These are phyloP conservation scores for Populus trichocarpa DNA, from an alignment of 441 rosid genomes.

Conservation along the genomic window DNA sequence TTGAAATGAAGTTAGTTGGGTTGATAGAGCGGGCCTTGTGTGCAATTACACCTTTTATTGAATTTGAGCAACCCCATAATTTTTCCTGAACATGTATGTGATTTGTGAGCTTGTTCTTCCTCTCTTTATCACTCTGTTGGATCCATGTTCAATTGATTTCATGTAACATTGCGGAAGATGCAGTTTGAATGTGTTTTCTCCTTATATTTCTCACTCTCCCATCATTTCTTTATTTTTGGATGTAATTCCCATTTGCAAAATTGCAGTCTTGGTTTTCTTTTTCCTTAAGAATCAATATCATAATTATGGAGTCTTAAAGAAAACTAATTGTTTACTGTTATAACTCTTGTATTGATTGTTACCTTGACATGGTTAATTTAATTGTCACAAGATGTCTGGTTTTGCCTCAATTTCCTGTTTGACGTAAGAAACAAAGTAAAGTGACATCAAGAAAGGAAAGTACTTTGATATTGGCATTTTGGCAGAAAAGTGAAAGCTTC, in stretches of 20 bases:
- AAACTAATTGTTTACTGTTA: neutral
- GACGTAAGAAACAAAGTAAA: constrained; percentile 7
- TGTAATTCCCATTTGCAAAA: neutral
- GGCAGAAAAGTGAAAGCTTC: neutral
- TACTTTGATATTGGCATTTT: neutral
- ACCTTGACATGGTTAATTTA: neutral
- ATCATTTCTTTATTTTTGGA: neutral
- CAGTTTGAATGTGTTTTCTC: neutral
- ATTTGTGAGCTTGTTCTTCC: constrained; percentile 3
- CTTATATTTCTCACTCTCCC: neutral
- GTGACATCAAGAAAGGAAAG: constrained; percentile 8
- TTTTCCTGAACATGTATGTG: neutral
- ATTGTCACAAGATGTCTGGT: neutral
- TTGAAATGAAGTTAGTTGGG: neutral
- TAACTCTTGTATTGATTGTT: neutral
- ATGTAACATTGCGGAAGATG: neutral
- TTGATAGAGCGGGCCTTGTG: neutral
- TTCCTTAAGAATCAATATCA: neutral
- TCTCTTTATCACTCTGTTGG: neutral
- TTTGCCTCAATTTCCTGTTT: neutral
- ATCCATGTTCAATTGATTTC: neutral
- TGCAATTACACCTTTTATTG: neutral
- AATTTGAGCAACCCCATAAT: neutral
- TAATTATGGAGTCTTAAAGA: neutral
- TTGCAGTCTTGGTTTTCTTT: neutral